phyloP scores from a whole-genome alignment of 2,329 filamentous ascomycete genomes.

The Trichophyton mentagrophytes region DNA sequence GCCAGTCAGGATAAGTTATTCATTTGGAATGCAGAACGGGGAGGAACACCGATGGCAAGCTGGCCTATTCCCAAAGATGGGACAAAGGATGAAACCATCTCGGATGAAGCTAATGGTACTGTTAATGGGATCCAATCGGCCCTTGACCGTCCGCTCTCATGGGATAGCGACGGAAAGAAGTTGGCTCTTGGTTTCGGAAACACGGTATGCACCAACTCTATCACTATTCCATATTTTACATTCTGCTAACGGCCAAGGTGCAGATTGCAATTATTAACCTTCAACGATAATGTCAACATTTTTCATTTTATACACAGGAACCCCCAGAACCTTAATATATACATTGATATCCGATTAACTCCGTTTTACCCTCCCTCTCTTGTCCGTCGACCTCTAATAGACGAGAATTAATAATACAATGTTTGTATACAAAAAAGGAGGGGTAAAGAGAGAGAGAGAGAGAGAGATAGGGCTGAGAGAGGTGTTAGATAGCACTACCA shows the following conservation, averaged over 20 bases:
- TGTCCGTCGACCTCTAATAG: not conserved
- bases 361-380: not conserved
- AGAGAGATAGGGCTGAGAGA: not conserved
- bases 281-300: conserved; percentile 22
- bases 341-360: not conserved
- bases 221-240: not conserved
- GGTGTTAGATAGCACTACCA: not conserved
- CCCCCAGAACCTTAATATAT: not conserved
- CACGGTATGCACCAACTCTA: conserved; percentile 30
- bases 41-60: conserved; percentile 31
- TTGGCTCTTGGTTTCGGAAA: conserved; percentile 39
- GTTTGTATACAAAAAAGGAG: not conserved
- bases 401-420: not conserved
- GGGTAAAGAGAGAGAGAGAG: not conserved
- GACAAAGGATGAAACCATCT: conserved; percentile 20
- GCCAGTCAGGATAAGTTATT: conserved; percentile 32
- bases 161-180: conserved; percentile 43
- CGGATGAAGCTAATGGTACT: conserved; percentile 21
- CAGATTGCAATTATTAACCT: conserved; percentile 26
- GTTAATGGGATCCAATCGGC: conserved; percentile 24
- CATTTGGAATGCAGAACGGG: conserved; percentile 38
- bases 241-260: not conserved
- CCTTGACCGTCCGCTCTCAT: conserved; percentile 34
- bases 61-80: conserved; percentile 23
- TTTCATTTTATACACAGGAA: not conserved